A percentile compares a stretch with the other conserved stretches of the same genome.
Evolutionary conservation across 495 filamentous ascomycete genomes (phyloP).

Genomic region (Xylaria nigripes): DNA sequence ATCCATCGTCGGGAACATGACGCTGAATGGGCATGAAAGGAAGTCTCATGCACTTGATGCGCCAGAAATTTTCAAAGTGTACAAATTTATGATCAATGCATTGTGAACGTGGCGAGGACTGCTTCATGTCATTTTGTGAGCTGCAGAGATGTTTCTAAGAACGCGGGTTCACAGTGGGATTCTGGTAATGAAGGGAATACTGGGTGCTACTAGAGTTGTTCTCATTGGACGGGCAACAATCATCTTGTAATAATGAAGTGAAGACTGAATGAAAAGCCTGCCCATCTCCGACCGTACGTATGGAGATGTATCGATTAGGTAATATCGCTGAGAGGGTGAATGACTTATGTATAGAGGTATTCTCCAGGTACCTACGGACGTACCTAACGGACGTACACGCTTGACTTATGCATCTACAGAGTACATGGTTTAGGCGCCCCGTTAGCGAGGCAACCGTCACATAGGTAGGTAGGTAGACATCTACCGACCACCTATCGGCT

Average conservation of each 20-base stretch:
- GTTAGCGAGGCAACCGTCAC: too few relatives aligned
- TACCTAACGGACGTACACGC: too few relatives aligned
- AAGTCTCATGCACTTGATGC: background rate
- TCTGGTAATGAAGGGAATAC: slow-evolving; percentile 1
- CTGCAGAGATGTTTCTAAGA: background rate
- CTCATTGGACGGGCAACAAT: background rate
- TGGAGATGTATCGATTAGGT: background rate
- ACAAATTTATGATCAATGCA: slow-evolving; percentile 24
- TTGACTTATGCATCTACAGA: too few relatives aligned
- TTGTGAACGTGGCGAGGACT: slow-evolving; percentile 14
- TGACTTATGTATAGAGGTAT: background rate
- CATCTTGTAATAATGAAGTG: background rate
- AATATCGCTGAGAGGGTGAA: background rate
- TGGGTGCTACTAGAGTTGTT: background rate
- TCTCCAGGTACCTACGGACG: too few relatives aligned
- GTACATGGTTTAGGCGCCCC: too few relatives aligned
- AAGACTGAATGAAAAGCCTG: background rate
- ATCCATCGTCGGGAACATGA: background rate
- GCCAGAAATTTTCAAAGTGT: slow-evolving; percentile 8
- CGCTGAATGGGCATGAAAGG: background rate
- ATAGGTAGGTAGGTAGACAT: too few relatives aligned
- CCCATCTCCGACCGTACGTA: background rate
- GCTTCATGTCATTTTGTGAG: background rate
- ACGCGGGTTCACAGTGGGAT: too few relatives aligned
- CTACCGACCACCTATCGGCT: too few relatives aligned